Evolutionary conservation across 1,139 yeast species (phyloP).

Genomic region (Saccharomyces uvarum): DNA sequence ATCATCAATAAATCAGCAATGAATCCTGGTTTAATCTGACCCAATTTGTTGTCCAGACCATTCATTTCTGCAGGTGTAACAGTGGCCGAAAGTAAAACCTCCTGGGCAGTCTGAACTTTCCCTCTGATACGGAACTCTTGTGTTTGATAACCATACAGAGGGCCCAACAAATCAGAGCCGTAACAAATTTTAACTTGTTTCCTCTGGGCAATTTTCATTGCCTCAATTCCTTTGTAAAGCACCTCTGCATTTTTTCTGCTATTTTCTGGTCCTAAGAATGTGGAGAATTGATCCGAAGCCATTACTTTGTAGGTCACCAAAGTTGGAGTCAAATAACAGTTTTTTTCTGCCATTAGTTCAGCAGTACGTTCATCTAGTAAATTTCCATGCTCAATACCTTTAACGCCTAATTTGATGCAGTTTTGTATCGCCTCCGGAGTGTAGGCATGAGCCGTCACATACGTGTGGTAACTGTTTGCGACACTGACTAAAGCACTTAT

Average conservation of each 20-base stretch:
- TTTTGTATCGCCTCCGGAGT: conserved; percentile 9
- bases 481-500: conserved; percentile 8
- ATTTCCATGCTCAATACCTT: conserved; percentile 10
- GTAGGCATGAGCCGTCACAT: conserved; percentile 11
- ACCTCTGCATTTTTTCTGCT: conserved; percentile 6
- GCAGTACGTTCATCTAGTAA: conserved; percentile 10
- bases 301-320: conserved; percentile 10
- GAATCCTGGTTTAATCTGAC: conserved; percentile 9
- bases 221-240: conserved; percentile 7
- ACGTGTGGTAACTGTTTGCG: conserved; percentile 1
- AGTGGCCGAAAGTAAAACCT: not conserved
- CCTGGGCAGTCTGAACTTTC: conserved; percentile 8
- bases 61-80: not conserved
- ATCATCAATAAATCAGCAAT: conserved; percentile 10
- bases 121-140: conserved; percentile 10
- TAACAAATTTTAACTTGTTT: conserved; percentile 9
- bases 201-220: conserved; percentile 7
- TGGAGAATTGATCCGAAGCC: conserved; percentile 9
- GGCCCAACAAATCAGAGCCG: conserved; percentile 10
- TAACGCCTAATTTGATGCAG: conserved; percentile 8
- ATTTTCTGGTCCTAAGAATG: conserved; percentile 6
- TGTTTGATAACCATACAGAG: conserved; percentile 11
- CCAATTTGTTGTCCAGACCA: conserved; percentile 4
- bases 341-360: conserved; percentile 6
- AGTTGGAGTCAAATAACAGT: conserved; percentile 11